A percentile compares a stretch with the other conserved stretches of the same genome.
phyloP scores from a whole-genome alignment of 2,329 filamentous ascomycete genomes.

The Graphilbum fragrans region DNA sequence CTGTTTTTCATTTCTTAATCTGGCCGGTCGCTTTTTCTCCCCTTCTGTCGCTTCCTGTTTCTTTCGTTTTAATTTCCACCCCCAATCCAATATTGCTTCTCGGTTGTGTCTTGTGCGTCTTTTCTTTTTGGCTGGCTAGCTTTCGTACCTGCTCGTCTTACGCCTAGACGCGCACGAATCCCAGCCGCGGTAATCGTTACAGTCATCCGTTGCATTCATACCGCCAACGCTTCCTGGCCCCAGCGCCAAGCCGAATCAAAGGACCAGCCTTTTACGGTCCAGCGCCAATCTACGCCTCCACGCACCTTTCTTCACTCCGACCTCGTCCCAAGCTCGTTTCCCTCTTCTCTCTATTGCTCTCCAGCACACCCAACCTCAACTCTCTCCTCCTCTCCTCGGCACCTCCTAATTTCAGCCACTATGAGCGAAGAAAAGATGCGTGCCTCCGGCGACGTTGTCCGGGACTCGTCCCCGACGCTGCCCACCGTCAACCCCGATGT shows the following conservation, averaged over 20 bases:
- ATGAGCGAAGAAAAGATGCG: constrained; percentile 76
- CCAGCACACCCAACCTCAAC: not conserved
- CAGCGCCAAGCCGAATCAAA: not conserved
- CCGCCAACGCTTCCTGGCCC: not conserved
- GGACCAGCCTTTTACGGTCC: not conserved
- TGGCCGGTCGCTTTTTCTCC: not conserved
- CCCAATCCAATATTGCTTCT: not conserved
- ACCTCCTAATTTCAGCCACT: constrained; percentile 14
- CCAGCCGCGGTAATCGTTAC: not conserved
- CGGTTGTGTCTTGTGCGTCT: not conserved
- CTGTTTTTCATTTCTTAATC: not conserved
- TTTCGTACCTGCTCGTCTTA: too few species aligned
- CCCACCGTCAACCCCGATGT: constrained; percentile 68
- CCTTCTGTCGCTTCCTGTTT: too few species aligned
- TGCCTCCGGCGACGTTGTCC: constrained; percentile 63
- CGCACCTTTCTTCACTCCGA: not conserved
- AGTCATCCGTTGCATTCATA: not conserved
- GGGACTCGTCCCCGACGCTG: constrained; percentile 49
- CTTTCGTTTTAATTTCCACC: too few species aligned
- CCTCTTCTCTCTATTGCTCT: too few species aligned
- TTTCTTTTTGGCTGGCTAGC: not conserved
- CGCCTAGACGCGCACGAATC: too few species aligned
- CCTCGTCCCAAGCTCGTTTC: not conserved
- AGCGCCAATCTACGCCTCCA: not conserved
- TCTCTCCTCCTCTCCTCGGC: not conserved